Evolutionary conservation across 169 alveolate species (phyloP).

Genomic region (Plasmodium coatneyi): DNA sequence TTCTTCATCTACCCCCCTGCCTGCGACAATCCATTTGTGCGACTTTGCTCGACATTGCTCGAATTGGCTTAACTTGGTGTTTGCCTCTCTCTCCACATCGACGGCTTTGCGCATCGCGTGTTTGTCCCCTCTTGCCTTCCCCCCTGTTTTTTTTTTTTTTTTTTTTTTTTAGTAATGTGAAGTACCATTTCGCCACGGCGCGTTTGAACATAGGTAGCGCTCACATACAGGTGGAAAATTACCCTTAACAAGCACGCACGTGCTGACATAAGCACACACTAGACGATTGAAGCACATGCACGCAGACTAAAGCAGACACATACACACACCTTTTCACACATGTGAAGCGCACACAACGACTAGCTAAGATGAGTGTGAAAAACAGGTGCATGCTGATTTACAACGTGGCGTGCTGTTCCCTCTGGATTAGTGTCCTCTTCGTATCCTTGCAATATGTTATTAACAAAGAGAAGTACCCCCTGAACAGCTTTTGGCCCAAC

Average conservation of each 20-base stretch:
- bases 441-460: constrained; percentile 30
- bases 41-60: neutral
- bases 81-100: neutral
- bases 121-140: neutral
- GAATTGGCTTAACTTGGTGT: neutral
- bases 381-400: constrained; percentile 16
- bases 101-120: neutral
- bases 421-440: constrained; percentile 26
- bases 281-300: neutral
- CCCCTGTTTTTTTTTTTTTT: neutral
- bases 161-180: neutral
- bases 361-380: constrained; percentile 34
- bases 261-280: neutral
- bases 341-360: neutral
- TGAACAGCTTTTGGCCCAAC: constrained; percentile 17
- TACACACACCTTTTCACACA: neutral
- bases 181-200: neutral
- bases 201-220: neutral
- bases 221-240: neutral
- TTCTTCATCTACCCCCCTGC: neutral
- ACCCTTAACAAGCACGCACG: neutral
- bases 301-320: neutral
- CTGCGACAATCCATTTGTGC: neutral
- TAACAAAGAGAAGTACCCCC: constrained; percentile 42
- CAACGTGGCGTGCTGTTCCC: constrained; percentile 22